Evolutionary conservation across 176 grass and related monocot genomes (phyloP).

Genomic region (Neostapfia colusana): DNA sequence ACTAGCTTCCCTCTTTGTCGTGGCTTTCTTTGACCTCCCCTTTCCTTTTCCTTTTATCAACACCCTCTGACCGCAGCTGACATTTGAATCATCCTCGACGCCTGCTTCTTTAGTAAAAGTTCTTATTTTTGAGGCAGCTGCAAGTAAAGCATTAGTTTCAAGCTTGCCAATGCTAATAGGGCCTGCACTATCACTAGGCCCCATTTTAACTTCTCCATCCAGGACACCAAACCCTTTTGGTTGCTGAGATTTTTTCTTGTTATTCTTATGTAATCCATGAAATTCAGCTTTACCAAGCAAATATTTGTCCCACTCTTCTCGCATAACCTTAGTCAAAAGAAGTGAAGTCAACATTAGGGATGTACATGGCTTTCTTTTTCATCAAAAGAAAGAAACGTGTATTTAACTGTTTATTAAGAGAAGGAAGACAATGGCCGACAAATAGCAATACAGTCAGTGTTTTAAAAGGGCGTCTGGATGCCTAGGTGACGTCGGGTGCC

Average conservation of each 20-base stretch:
- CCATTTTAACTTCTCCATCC: conserved; percentile 65
- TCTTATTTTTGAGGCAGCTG: conserved; percentile 71
- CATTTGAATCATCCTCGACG: conserved; percentile 44
- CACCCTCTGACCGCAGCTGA: conserved; percentile 32
- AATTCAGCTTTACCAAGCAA: conserved; percentile 86
- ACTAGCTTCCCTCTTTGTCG: conserved; percentile 28
- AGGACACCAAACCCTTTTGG: conserved; percentile 92
- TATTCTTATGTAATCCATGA: conserved; percentile 60
- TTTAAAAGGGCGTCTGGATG: no score
- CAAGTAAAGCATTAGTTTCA: conserved; percentile 85
- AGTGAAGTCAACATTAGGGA: conserved; percentile 24
- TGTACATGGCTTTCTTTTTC: conserved; percentile 20
- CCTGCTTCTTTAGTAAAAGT: conserved; percentile 56
- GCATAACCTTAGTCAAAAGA: conserved; percentile 69
- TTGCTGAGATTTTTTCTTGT: conserved; percentile 69
- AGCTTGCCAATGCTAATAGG: conserved; percentile 69
- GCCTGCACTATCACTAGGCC: conserved; percentile 54
- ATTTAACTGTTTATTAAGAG: background rate
- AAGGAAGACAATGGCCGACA: background rate
- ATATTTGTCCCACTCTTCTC: conserved; percentile 90
- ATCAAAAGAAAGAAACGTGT: conserved; percentile 14
- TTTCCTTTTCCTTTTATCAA: conserved; percentile 60
- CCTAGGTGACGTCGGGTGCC: no score
- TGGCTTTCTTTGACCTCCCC: conserved; percentile 49
- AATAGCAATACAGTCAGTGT: conserved; percentile 4